Conservation (phyloP, 1,284 basidiomycete genomes). For the Cerioporus squamosus region DNA sequence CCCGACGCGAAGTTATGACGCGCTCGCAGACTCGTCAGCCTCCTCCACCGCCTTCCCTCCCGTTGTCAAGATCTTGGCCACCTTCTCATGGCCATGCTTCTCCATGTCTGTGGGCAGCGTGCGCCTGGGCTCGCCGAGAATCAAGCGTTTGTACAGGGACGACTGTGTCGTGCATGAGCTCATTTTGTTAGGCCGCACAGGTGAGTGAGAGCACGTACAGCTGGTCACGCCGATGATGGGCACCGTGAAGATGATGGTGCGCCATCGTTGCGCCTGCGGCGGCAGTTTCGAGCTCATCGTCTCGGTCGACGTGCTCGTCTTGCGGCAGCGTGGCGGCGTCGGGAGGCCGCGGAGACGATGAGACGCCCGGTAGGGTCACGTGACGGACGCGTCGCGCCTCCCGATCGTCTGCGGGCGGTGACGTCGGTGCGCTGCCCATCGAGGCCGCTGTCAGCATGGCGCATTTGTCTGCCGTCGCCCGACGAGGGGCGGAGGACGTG, state of each 20-base stretch:
- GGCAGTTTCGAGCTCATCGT: conserved; percentile 32
- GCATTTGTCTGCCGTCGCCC: too few relatives aligned
- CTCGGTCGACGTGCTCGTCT: conserved; percentile 6
- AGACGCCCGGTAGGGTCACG: conserved; percentile 9
- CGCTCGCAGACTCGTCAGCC: background rate
- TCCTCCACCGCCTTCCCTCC: conserved; percentile 2
- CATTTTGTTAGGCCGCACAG: background rate
- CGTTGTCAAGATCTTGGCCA: conserved; percentile 19
- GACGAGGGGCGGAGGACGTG: too few relatives aligned
- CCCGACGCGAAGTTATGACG: background rate
- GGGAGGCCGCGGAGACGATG: conserved; percentile 7
- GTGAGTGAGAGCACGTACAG: conserved; percentile 36
- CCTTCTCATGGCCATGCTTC: conserved; percentile 24
- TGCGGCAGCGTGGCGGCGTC: conserved; percentile 6
- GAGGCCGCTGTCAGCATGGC: background rate
- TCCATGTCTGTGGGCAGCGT: conserved; percentile 24
- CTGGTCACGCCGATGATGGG: conserved; percentile 68
- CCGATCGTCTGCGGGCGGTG: conserved; percentile 16
- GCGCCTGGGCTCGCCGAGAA: conserved; percentile 61
- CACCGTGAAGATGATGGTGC: conserved; percentile 61
- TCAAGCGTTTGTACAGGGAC: conserved; percentile 69
- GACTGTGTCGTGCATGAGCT: conserved; percentile 40
- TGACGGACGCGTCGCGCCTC: conserved; percentile 9
- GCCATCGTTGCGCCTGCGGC: conserved; percentile 57
- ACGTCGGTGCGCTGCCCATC: conserved; percentile 21